Evolutionary conservation across 208 protist genomes (phyloP).

Genomic region (Crithidia thermophila): DNA sequence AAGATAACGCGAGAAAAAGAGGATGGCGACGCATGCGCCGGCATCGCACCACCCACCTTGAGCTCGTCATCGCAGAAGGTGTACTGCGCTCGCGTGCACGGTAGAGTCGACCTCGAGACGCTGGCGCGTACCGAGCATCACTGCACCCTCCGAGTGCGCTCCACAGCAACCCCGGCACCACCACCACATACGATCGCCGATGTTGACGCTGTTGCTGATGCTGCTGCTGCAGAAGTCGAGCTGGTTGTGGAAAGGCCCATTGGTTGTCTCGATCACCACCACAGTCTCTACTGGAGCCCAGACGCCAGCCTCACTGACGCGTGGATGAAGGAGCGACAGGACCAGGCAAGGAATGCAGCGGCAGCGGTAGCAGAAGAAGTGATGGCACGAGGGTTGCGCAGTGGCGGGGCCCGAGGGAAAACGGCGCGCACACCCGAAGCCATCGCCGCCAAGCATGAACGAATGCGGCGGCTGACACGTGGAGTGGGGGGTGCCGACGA

Average conservation of each 20-base stretch:
- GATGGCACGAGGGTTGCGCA: not conserved
- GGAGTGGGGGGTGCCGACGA: slow-evolving; percentile 17
- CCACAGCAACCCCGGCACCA: not conserved
- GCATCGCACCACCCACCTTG: too few relatives aligned
- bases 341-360: not conserved
- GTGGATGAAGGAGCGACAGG: slow-evolving; percentile 2
- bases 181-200: not conserved
- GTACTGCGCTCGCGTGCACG: slow-evolving; percentile 67
- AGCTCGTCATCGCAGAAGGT: slow-evolving; percentile 41
- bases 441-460: slow-evolving; percentile 49
- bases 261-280: slow-evolving; percentile 66
- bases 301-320: slow-evolving; percentile 20
- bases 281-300: slow-evolving; percentile 78
- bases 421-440: slow-evolving; percentile 17
- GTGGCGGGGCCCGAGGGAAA: not conserved
- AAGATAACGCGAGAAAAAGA: too few relatives aligned
- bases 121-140: slow-evolving; percentile 50
- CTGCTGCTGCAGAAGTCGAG: not conserved
- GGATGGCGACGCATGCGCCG: too few relatives aligned
- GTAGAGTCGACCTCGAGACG: slow-evolving; percentile 38
- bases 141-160: slow-evolving; percentile 32
- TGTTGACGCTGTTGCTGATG: not conserved
- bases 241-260: slow-evolving; percentile 49
- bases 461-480: slow-evolving; percentile 60
- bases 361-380: not conserved